Conservation (phyloP, 2,329 filamentous ascomycete species). For the Shiraia bambusicola region DNA sequence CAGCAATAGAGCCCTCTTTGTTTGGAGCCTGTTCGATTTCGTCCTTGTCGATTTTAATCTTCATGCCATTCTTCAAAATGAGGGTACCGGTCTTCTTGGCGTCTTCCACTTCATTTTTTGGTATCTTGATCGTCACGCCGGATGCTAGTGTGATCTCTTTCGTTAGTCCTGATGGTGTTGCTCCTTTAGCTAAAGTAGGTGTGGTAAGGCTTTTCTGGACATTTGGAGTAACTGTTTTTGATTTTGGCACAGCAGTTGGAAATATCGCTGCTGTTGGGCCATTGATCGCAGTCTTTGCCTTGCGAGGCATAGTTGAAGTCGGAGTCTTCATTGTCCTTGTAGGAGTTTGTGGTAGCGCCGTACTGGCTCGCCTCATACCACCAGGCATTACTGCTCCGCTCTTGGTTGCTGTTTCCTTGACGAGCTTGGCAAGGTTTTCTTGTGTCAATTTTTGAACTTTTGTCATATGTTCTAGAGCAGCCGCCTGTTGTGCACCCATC, state of each 20-base stretch:
- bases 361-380: slow-evolving; percentile 32
- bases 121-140: slow-evolving; percentile 39
- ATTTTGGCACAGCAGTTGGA: slow-evolving; percentile 4
- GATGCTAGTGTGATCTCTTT: slow-evolving; percentile 34
- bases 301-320: slow-evolving; percentile 15
- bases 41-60: slow-evolving; percentile 34
- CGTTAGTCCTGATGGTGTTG: slow-evolving; percentile 24
- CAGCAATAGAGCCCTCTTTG: slow-evolving; percentile 27
- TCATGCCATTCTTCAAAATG: slow-evolving; percentile 32
- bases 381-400: slow-evolving; percentile 38
- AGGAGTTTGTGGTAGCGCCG: slow-evolving; percentile 28
- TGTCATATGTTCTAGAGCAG: slow-evolving; percentile 25
- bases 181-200: slow-evolving; percentile 12
- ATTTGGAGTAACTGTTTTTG: slow-evolving; percentile 12
- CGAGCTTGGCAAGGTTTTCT: slow-evolving; percentile 41
- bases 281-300: slow-evolving; percentile 31
- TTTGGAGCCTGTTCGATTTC: slow-evolving; percentile 37
- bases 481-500: slow-evolving; percentile 35
- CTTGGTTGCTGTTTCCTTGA: slow-evolving; percentile 43
- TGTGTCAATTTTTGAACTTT: slow-evolving; percentile 39
- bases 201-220: slow-evolving; percentile 9
- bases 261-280: slow-evolving; percentile 18
- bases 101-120: slow-evolving; percentile 31
- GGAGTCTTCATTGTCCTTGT: slow-evolving; percentile 25
- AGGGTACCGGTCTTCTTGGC: slow-evolving; percentile 36